These are phyloP conservation scores for Candida berthetii DNA, from an alignment of 805 yeast species.

Conservation along the genomic window DNA sequence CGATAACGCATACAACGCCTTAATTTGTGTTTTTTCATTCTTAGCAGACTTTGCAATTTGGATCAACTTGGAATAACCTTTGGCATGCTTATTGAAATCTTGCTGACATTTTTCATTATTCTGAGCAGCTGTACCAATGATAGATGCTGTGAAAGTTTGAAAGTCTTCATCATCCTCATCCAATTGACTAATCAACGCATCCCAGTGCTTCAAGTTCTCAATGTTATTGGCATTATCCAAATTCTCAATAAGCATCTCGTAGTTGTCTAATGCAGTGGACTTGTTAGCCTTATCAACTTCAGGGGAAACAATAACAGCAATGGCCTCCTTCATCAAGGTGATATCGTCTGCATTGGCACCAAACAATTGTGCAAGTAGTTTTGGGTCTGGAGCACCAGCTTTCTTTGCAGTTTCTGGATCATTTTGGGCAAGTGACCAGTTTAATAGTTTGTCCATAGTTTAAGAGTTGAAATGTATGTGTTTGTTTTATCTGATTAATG, in stretches of 20 bases:
- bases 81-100: constrained; percentile 47
- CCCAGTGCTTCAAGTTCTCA: constrained; percentile 81
- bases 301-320: constrained; percentile 43
- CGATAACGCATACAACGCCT: constrained; percentile 75
- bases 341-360: constrained; percentile 83
- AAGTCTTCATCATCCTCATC: constrained; percentile 37
- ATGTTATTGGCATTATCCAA: constrained; percentile 93
- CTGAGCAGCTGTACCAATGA: constrained; percentile 88
- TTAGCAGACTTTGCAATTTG: constrained; percentile 24
- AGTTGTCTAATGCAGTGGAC: constrained; percentile 77
- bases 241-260: constrained; percentile 90
- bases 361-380: constrained; percentile 70
- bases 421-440: constrained; percentile 88
- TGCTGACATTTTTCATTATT: constrained; percentile 76
- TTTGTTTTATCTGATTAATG: not conserved
- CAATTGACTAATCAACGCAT: constrained; percentile 50
- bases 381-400: constrained; percentile 74
- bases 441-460: constrained; percentile 80
- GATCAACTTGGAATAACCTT: constrained; percentile 42
- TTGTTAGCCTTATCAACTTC: constrained; percentile 59
- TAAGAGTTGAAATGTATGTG: not conserved
- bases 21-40: constrained; percentile 34
- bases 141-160: constrained; percentile 57
- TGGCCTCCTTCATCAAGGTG: constrained; percentile 74
- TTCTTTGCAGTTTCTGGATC: constrained; percentile 61